These are phyloP conservation scores for Aureobasidium sp. DNA, from an alignment of 2,329 filamentous ascomycete genomes.

Conservation along the genomic window DNA sequence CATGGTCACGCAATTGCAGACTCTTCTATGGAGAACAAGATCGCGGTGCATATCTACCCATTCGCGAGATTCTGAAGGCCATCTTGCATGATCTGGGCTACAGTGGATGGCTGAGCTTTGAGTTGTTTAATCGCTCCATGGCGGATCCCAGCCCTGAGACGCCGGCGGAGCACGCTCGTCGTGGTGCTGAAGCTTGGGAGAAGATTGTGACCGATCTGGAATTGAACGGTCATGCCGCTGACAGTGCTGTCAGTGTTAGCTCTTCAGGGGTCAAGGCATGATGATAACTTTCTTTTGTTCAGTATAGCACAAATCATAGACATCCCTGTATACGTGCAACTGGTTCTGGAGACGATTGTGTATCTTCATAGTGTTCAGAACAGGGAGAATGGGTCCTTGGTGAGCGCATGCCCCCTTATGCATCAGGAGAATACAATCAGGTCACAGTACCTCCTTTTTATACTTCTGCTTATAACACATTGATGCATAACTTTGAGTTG, in stretches of 20 bases:
- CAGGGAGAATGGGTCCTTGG: neutral
- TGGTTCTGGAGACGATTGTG: neutral
- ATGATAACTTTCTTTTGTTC: neutral
- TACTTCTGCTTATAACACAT: neutral
- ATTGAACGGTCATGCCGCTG: neutral
- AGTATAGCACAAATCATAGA: neutral
- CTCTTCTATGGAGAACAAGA: slow-evolving; percentile 56
- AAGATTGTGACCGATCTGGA: slow-evolving; percentile 23
- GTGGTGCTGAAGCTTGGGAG: slow-evolving; percentile 41
- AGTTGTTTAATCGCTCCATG: slow-evolving; percentile 59
- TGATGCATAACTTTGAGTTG: neutral
- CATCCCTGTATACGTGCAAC: neutral
- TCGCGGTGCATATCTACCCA: slow-evolving; percentile 56
- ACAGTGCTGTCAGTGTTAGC: slow-evolving; percentile 5
- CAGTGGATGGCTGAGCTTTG: slow-evolving; percentile 62
- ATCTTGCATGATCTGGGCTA: slow-evolving; percentile 58
- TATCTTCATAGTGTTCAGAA: neutral
- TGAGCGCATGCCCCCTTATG: neutral
- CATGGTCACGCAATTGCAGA: slow-evolving; percentile 66
- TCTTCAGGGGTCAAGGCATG: neutral
- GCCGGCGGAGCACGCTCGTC: slow-evolving; percentile 46
- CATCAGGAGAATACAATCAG: neutral
- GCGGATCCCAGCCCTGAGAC: slow-evolving; percentile 43
- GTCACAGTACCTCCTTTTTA: neutral
- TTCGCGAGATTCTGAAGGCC: slow-evolving; percentile 51